Evolutionary conservation across 306 rosid species (phyloP).

Genomic region (Sphenostylis stenocarpa): DNA sequence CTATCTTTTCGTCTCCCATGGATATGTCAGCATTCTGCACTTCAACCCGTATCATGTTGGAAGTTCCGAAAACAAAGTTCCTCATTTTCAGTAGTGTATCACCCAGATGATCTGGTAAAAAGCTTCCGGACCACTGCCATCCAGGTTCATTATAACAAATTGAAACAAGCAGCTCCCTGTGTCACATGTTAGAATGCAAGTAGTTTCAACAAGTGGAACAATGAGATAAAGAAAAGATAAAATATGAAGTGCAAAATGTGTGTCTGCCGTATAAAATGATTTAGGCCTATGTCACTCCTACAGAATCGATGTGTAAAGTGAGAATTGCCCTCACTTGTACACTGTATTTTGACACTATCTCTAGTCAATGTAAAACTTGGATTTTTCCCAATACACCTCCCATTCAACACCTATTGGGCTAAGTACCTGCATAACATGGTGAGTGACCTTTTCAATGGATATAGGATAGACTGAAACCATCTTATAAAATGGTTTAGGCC

Average conservation of each 20-base stretch:
- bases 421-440: too few species aligned
- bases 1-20: constrained; percentile 68
- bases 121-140: constrained; percentile 99
- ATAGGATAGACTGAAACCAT: too few species aligned
- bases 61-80: constrained; percentile 66
- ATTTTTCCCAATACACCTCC: too few species aligned
- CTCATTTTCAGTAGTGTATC: constrained; percentile 94
- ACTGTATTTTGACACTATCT: too few species aligned
- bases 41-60: constrained; percentile 81
- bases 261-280: neutral
- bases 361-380: too few species aligned
- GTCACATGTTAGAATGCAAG: constrained; percentile 27
- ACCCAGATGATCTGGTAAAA: constrained; percentile 84
- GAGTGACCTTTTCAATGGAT: too few species aligned
- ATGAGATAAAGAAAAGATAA: neutral
- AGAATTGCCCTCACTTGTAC: too few species aligned
- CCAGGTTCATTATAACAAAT: constrained; percentile 83
- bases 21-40: constrained; percentile 97
- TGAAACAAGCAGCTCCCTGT: constrained; percentile 90
- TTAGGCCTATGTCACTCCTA: too few species aligned
- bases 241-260: neutral
- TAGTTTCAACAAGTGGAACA: constrained; percentile 19
- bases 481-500: too few species aligned
- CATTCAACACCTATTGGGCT: too few species aligned
- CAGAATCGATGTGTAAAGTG: too few species aligned